Evolutionary conservation across 1,284 basidiomycete species (phyloP), one percentile per base, ranked within the genome.

Genomic region (Veloporphyrellus conicus): DNA sequence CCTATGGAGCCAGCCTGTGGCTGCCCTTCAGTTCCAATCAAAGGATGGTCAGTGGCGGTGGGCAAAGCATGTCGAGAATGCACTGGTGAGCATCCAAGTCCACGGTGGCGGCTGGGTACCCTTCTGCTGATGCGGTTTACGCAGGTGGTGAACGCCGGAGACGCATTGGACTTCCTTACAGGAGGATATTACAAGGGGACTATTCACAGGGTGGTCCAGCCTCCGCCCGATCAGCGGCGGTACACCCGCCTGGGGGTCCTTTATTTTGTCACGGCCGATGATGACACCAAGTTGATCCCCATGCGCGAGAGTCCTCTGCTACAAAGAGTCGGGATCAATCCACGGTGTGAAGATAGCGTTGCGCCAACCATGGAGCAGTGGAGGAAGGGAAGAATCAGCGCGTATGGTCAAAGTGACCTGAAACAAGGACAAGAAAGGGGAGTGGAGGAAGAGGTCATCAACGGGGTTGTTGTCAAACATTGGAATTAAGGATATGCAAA

Each of bases 1-100:
- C 12, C 63, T 84, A 14, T 82, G 75, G 68, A 79, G 78, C 36
- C 81, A 83, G 47, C 81, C 82, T 0, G 73, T 83, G 4, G 67
- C 76, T 11, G 79, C 71, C 0, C 68, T 84, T 20, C 82, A 84
- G 46, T 81, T 84, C 37, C 62, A 78, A 7, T 68, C 71, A 1
- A 70, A 57, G 6, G 74, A 79, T 31, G 75, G 75, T 3, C 66
- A 58, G 20, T 84, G 81, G 82, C 73, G 73, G 45, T 84, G 77
- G 75, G 67, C 81, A 8, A 74, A 68, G 48, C 79, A 83, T 56
- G 69, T 82, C 22, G 75, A 79, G 3, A 81, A 82, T 51, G 79
- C 78, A 3, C 61, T 83, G 36, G 80, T 81, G 53, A 48, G 69
- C 49, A 0, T 34, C 4, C 8, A 1, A 33, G 10, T 20, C 22